Evolutionary conservation across 768 basidiomycete species (phyloP).

Genomic region (Lactarius pseudohatsudake): DNA sequence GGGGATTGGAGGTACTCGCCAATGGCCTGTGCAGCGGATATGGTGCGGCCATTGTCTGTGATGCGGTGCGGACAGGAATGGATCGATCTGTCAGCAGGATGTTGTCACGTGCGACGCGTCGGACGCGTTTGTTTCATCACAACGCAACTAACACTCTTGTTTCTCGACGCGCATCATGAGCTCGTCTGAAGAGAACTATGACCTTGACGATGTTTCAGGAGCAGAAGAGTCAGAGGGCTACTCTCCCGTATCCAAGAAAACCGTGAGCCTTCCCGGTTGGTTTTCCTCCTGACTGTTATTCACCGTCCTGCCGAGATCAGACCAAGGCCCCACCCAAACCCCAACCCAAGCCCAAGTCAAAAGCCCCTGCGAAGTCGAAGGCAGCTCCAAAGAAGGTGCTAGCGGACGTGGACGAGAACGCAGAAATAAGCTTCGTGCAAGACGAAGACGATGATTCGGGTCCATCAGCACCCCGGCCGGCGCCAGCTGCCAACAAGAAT

Average conservation of each 20-base stretch:
- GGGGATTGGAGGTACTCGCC: conserved; percentile 92
- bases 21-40: conserved; percentile 82
- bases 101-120: conserved; percentile 27
- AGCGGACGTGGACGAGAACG: conserved; percentile 61
- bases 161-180: conserved; percentile 49
- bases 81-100: too few species aligned
- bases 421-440: conserved; percentile 46
- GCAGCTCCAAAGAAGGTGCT: conserved; percentile 61
- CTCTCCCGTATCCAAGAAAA: conserved; percentile 55
- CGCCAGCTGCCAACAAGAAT: conserved; percentile 48
- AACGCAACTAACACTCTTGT: background rate
- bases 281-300: conserved; percentile 12
- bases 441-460: conserved; percentile 43
- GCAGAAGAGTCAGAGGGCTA: conserved; percentile 70
- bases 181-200: conserved; percentile 74
- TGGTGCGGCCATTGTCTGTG: conserved; percentile 47
- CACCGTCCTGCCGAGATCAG: conserved; percentile 34
- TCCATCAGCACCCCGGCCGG: conserved; percentile 32
- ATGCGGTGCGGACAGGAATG: background rate
- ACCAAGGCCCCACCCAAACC: conserved; percentile 47
- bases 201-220: conserved; percentile 55
- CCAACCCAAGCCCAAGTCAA: conserved; percentile 47
- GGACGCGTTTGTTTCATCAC: conserved; percentile 10
- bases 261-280: conserved; percentile 36
- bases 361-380: conserved; percentile 51